A percentile compares a stretch with the other conserved stretches of the same genome.
These are phyloP conservation scores for Alternaria sp. DNA, from an alignment of 2,329 filamentous ascomycete species.

Conservation along the genomic window DNA sequence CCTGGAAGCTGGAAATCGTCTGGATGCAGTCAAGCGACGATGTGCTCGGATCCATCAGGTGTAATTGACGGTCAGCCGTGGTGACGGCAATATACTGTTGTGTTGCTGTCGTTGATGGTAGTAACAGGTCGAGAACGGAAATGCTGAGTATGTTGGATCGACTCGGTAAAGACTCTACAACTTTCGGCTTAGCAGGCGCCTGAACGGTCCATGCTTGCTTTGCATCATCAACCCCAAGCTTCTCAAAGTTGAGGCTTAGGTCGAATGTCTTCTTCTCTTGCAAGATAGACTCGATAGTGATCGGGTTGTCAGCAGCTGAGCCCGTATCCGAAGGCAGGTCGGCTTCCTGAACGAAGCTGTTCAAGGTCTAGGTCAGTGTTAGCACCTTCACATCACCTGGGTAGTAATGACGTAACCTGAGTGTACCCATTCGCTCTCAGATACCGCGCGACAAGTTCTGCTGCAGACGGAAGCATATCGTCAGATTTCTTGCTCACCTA, in stretches of 20 bases:
- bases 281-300: slow-evolving; percentile 66
- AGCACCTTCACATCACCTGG: slow-evolving; percentile 1
- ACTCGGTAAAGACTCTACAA: slow-evolving; percentile 53
- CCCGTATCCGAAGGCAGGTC: slow-evolving; percentile 60
- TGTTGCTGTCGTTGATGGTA: slow-evolving; percentile 12
- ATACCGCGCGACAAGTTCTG: slow-evolving; percentile 52
- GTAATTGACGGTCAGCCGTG: slow-evolving; percentile 53
- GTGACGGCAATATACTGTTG: slow-evolving; percentile 42
- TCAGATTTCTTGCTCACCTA: too few species aligned
- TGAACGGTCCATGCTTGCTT: slow-evolving; percentile 52
- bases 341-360: slow-evolving; percentile 65
- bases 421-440: slow-evolving; percentile 50
- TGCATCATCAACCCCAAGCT: slow-evolving; percentile 55
- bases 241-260: slow-evolving; percentile 62
- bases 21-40: slow-evolving; percentile 40
- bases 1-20: slow-evolving; percentile 52
- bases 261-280: slow-evolving; percentile 67
- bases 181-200: slow-evolving; percentile 56
- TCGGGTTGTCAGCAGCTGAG: slow-evolving; percentile 47
- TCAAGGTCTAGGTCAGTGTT: slow-evolving; percentile 56
- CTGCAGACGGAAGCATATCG: slow-evolving; percentile 47
- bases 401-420: slow-evolving; percentile 40
- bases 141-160: slow-evolving; percentile 62
- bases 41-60: slow-evolving; percentile 51
- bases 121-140: slow-evolving; percentile 51